Conservation (phyloP, 768 basidiomycete species). For the Mycena galopus region DNA sequence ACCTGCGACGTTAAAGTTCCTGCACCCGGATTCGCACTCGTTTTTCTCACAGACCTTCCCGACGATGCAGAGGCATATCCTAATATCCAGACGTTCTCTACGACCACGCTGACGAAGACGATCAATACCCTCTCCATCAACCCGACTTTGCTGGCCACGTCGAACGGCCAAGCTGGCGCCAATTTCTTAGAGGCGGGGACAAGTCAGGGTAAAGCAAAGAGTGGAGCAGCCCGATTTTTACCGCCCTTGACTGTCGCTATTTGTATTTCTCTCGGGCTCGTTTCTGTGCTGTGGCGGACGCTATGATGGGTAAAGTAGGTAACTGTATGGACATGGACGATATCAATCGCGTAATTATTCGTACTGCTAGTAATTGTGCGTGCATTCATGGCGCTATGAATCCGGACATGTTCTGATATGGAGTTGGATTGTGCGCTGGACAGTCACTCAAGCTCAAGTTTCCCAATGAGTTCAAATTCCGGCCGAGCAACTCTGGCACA, state of each 20-base stretch:
- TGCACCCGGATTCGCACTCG: slow-evolving; percentile 81
- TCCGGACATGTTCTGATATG: background rate
- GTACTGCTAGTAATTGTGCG: background rate
- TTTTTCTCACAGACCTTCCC: slow-evolving; percentile 70
- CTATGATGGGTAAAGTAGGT: background rate
- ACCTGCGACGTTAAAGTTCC: slow-evolving; percentile 72
- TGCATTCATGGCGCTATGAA: background rate
- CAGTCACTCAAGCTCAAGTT: background rate
- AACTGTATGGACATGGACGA: slow-evolving; percentile 14
- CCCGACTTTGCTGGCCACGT: slow-evolving; percentile 28
- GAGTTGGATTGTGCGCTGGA: background rate
- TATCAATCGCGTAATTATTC: slow-evolving; percentile 15
- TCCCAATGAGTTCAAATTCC: background rate
- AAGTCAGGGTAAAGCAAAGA: slow-evolving; percentile 28
- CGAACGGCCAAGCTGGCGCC: slow-evolving; percentile 33
- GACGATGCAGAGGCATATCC: slow-evolving; percentile 41
- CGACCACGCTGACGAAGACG: slow-evolving; percentile 32
- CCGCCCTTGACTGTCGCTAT: slow-evolving; percentile 12
- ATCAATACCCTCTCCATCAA: slow-evolving; percentile 22
- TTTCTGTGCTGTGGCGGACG: slow-evolving; percentile 22
- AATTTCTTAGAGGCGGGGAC: slow-evolving; percentile 29
- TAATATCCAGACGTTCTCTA: slow-evolving; percentile 27
- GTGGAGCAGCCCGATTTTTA: slow-evolving; percentile 20
- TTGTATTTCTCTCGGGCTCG: slow-evolving; percentile 13
- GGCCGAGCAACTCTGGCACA: background rate